Base-by-base conservation (phyloP, 495 filamentous ascomycete species). In the Elasticomyces elasticus region DNA sequence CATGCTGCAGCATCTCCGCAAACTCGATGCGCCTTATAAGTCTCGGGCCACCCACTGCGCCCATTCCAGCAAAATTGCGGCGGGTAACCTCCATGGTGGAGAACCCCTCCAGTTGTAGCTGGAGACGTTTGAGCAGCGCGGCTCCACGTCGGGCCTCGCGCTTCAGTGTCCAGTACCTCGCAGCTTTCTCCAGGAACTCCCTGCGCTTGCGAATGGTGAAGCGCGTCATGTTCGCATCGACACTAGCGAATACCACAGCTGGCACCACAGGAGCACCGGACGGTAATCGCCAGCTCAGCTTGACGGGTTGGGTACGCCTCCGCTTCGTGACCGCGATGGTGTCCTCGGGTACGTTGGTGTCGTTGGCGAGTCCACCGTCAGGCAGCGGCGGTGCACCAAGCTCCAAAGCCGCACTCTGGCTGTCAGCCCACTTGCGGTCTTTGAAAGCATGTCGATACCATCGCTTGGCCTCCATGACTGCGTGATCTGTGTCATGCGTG, bases 101-200 rank as follows among this genome's bases (percentile, higher is more conserved):
- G 66, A 97, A 98, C 0, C 87, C 84, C 64, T 95, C 91, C 79
- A 89, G 84, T 67, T 95, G 90, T 28, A 96, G 69, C 64, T 98
- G 92, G 9, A 97, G 74, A 33, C 92, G 81, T 70, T 95, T 95
- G 46, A 99, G 75, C 38, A 97, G 73, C 17, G 91, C 86, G 15
- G 92, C 92, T 27, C 92, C 92, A 56, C 92, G 77, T 31, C 92
- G 77, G 38, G 91, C 86, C 67, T 99, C 92, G 33, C 92, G 79
- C 69, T 99, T 99, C 49, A 97, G 72, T 0, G 92, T 97, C 92
- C 92, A 99, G 69, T 96, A 99, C 57, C 87, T 87, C 72, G 90
- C 96, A 1, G 85, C 86, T 64, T 96, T 89, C 28, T 85, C 86
- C 1, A 89, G 83, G 71, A 86, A 99, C 43, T 96, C 89, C 62